A percentile compares a stretch with the other conserved stretches of the same genome.
phyloP scores from a whole-genome alignment of 106 monocot species.

The Xerophyta viscosa region DNA sequence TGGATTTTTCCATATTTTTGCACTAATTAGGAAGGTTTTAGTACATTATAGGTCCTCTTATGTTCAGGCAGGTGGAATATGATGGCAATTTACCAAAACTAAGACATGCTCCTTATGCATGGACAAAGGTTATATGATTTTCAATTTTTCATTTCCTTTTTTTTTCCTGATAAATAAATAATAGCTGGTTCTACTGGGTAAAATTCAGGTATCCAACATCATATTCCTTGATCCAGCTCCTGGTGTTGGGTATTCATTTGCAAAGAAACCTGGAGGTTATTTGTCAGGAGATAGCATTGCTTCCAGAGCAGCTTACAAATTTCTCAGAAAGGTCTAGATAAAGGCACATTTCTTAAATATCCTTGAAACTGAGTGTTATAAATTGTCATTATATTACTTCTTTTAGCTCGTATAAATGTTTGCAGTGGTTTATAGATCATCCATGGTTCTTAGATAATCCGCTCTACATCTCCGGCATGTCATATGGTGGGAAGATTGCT shows the following conservation, averaged over 20 bases:
- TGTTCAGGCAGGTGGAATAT: conserved; percentile 14
- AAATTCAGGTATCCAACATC: conserved; percentile 18
- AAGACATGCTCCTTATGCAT: conserved; percentile 25
- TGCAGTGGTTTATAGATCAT: too few relatives aligned
- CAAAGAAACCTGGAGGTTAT: conserved; percentile 14
- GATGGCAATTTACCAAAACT: conserved; percentile 32
- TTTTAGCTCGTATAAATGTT: too few relatives aligned
- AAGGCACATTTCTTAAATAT: too few relatives aligned
- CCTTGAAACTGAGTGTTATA: too few relatives aligned
- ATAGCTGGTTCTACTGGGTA: background rate
- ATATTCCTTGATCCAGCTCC: conserved; percentile 39
- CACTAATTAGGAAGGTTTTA: too few relatives aligned
- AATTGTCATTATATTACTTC: too few relatives aligned
- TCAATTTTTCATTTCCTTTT: background rate
- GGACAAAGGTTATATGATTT: conserved; percentile 45
- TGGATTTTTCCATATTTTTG: too few relatives aligned
- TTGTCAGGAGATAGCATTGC: conserved; percentile 10
- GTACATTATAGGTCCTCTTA: conserved; percentile 13
- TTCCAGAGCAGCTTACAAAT: conserved; percentile 8
- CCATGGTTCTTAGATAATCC: too few relatives aligned
- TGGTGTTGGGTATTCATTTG: conserved; percentile 36
- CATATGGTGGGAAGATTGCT: too few relatives aligned
- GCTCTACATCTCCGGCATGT: too few relatives aligned
- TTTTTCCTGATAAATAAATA: too few relatives aligned
- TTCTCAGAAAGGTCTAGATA: conserved; percentile 43